These are phyloP conservation scores for Aspergillus viridinutans DNA, from an alignment of 2,329 filamentous ascomycete species.

Conservation along the genomic window DNA sequence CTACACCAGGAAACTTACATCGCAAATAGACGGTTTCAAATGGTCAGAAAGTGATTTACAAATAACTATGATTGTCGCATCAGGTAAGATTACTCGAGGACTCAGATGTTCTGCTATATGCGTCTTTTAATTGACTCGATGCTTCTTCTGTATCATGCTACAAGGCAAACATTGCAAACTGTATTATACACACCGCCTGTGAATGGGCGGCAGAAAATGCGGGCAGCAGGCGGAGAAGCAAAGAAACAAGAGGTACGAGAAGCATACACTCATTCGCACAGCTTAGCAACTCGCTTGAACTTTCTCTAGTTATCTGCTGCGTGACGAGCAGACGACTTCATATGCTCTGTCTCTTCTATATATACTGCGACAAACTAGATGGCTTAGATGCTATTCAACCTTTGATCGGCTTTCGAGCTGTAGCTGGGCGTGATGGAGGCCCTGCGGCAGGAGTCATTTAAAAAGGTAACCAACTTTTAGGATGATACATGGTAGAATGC, in stretches of 20 bases:
- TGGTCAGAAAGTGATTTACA: too few relatives aligned
- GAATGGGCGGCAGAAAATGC: conserved; percentile 22
- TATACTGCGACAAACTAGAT: background rate
- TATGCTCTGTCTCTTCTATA: background rate
- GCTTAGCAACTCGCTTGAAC: background rate
- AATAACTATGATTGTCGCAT: too few relatives aligned
- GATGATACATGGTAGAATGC: conserved; percentile 3
- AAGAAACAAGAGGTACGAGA: background rate
- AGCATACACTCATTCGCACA: background rate
- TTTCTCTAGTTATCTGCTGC: background rate
- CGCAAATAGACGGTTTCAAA: background rate
- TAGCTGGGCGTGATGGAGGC: conserved; percentile 28
- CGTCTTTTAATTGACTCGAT: background rate
- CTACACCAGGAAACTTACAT: background rate
- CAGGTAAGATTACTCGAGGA: too few relatives aligned
- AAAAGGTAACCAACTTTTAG: conserved; percentile 27
- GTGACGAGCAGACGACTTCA: background rate
- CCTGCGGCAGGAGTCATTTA: conserved; percentile 39
- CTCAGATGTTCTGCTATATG: background rate
- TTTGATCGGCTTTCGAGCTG: background rate
- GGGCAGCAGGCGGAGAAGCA: conserved; percentile 15
- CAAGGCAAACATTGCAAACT: conserved; percentile 1
- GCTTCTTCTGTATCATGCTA: background rate
- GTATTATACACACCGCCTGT: conserved; percentile 16
- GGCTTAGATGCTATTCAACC: background rate